Evolutionary conservation across 306 rosid species (phyloP).

Genomic region (Vachellia pachyceras): DNA sequence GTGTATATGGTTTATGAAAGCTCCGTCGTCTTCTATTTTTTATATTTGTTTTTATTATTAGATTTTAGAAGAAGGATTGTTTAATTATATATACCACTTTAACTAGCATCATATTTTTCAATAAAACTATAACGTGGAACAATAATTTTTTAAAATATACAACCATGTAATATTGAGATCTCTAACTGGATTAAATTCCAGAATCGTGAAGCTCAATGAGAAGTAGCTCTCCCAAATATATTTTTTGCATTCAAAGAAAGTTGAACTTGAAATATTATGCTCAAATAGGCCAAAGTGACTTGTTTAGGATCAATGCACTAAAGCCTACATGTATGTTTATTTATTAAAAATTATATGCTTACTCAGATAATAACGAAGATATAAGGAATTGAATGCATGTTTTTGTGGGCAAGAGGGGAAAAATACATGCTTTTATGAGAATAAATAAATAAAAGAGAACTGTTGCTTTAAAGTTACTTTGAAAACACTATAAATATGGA

Average conservation of each 20-base stretch:
- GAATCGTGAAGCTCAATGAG: neutral
- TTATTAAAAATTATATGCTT: neutral
- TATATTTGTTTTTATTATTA: neutral
- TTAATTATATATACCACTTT: neutral
- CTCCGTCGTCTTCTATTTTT: neutral
- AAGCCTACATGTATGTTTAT: too few relatives aligned
- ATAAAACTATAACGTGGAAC: neutral
- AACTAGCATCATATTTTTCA: neutral
- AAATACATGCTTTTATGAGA: neutral
- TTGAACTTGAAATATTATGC: too few relatives aligned
- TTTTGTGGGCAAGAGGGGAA: neutral
- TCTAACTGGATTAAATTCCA: too few relatives aligned
- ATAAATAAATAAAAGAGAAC: neutral
- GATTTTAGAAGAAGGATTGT: neutral
- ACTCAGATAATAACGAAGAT: neutral
- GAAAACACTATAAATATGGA: constrained; percentile 55
- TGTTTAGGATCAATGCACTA: too few relatives aligned
- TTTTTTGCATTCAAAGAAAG: too few relatives aligned
- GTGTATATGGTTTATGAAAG: neutral
- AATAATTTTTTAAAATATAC: neutral
- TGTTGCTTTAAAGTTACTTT: constrained; percentile 42
- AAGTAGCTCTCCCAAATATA: too few relatives aligned
- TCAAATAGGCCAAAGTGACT: too few relatives aligned
- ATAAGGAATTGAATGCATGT: neutral
- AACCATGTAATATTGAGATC: neutral